Conservation (phyloP, 164 flowering plant species). For the Piper longum region DNA sequence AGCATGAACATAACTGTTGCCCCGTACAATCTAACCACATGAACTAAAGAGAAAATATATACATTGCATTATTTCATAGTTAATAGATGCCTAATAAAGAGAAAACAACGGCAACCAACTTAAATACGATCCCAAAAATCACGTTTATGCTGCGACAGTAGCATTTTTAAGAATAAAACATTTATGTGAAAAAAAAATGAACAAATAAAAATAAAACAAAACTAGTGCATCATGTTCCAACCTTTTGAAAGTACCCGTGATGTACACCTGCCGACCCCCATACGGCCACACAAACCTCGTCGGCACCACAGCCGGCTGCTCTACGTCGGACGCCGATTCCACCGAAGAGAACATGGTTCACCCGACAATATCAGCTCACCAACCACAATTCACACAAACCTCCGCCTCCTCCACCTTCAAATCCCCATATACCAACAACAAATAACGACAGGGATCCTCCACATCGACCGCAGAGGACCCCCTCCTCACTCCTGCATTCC, state of each 20-base stretch:
- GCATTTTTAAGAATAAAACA: not conserved
- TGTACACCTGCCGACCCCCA: slow-evolving; percentile 42
- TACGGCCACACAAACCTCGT: slow-evolving; percentile 46
- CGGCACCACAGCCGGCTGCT: slow-evolving; percentile 16
- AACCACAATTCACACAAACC: slow-evolving; percentile 1
- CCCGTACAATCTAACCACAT: no score
- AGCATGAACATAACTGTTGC: not conserved
- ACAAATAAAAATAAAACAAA: not conserved
- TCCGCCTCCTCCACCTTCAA: no score
- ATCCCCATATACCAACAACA: not conserved
- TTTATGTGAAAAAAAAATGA: not conserved
- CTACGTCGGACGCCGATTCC: slow-evolving; percentile 23
- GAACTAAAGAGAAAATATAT: no score
- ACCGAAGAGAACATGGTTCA: slow-evolving; percentile 29
- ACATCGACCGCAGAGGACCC: slow-evolving; percentile 41
- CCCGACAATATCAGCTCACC: slow-evolving; percentile 2
- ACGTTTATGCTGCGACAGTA: no score
- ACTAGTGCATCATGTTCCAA: slow-evolving; percentile 6
- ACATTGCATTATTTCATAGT: no score
- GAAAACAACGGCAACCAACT: not conserved
- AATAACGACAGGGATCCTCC: slow-evolving; percentile 38
- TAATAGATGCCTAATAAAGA: not conserved
- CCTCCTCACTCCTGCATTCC: slow-evolving; percentile 28
- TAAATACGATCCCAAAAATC: not conserved
- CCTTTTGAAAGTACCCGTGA: slow-evolving; percentile 42